Evolutionary conservation across 805 yeast genomes (phyloP).

Genomic region (Metschnikowia kunwiensis): DNA sequence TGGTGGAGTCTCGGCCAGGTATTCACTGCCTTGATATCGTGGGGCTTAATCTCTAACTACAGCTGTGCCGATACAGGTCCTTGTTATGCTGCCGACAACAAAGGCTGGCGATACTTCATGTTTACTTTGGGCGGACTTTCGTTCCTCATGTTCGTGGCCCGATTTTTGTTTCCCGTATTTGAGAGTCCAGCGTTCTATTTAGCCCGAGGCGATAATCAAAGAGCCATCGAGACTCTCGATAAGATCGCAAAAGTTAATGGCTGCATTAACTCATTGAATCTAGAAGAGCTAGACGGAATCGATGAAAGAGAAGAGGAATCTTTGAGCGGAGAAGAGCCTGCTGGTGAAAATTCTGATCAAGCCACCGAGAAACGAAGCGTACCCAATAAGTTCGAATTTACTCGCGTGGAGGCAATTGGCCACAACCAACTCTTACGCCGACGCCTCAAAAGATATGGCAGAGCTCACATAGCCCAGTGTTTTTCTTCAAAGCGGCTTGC

Average conservation of each 20-base stretch:
- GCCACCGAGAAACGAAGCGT: neutral
- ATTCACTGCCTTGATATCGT: slow-evolving; percentile 17
- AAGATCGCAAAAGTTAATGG: slow-evolving; percentile 47
- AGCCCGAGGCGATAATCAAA: slow-evolving; percentile 50
- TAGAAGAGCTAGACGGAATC: slow-evolving; percentile 44
- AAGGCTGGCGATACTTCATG: slow-evolving; percentile 61
- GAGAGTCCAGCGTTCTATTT: slow-evolving; percentile 58
- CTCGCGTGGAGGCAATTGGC: neutral
- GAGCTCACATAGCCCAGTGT: slow-evolving; percentile 42
- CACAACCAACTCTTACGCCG: slow-evolving; percentile 7
- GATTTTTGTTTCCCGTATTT: slow-evolving; percentile 40
- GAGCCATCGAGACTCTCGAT: slow-evolving; percentile 43
- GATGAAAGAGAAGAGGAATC: slow-evolving; percentile 31
- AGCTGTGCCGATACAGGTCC: slow-evolving; percentile 10
- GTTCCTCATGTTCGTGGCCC: slow-evolving; percentile 28
- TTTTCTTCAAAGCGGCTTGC: slow-evolving; percentile 47
- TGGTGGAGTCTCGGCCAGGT: slow-evolving; percentile 25
- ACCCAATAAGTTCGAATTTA: neutral
- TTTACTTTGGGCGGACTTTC: slow-evolving; percentile 51
- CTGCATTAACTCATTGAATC: slow-evolving; percentile 37
- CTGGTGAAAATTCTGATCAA: neutral
- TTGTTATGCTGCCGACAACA: slow-evolving; percentile 46
- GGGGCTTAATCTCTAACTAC: slow-evolving; percentile 17
- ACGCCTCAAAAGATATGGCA: slow-evolving; percentile 21
- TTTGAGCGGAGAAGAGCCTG: neutral